Percentiles rank a stretch among this genome's conserved stretches.
Conservation (phyloP, 2,329 filamentous ascomycete genomes). For the Colletotrichum falcatum region DNA sequence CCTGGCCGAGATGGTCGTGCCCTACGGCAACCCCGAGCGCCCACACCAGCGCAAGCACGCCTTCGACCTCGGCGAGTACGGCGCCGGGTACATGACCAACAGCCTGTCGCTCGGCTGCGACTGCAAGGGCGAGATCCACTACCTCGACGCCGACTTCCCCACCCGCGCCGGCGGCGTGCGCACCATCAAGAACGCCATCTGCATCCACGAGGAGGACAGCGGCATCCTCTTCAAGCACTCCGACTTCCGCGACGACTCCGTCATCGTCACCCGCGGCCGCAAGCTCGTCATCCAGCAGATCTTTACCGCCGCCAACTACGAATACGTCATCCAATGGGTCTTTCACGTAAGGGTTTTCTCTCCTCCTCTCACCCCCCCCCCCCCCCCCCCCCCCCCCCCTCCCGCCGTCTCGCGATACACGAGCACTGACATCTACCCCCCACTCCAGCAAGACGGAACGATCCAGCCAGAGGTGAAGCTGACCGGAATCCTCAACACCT, state of each 20-base stretch:
- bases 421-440: conserved; percentile 38
- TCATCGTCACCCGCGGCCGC: conserved; percentile 85
- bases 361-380: accelerated
- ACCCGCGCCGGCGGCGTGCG: conserved; percentile 80
- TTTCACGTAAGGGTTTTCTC: conserved; percentile 69
- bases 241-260: conserved; percentile 91
- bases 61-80: conserved; percentile 85
- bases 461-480: conserved; percentile 93
- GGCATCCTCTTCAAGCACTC: conserved; percentile 95
- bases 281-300: conserved; percentile 91
- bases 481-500: conserved; percentile 94
- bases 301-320: conserved; percentile 96
- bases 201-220: conserved; percentile 93
- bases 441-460: conserved; percentile 79
- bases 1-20: conserved; percentile 93
- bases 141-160: conserved; percentile 89
- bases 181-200: conserved; percentile 93
- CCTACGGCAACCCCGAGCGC: conserved; percentile 84
- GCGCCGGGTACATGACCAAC: conserved; percentile 87
- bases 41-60: conserved; percentile 86
- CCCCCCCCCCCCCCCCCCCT: too few species aligned
- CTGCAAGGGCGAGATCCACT: conserved; percentile 92
- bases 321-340: conserved; percentile 83
- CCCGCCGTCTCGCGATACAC: neutral
- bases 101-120: conserved; percentile 81